phyloP scores from a whole-genome alignment of 345 rosid species.

The Salix brachista region DNA sequence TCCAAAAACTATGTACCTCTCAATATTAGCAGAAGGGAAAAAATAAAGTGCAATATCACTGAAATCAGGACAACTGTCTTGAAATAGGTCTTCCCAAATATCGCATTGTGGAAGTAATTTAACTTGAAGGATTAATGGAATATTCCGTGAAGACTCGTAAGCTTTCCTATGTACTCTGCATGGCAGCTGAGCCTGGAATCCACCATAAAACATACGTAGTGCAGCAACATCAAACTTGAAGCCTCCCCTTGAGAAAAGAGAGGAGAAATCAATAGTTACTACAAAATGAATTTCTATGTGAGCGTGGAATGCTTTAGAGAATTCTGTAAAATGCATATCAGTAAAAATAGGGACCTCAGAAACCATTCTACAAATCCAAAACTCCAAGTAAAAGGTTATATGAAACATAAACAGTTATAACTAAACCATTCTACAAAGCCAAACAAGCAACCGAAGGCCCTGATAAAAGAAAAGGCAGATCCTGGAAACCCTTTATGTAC shows the following conservation, averaged over 20 bases:
- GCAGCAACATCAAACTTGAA: slow-evolving; percentile 34
- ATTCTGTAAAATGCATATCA: neutral
- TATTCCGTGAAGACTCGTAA: slow-evolving; percentile 30
- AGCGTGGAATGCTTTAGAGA: neutral
- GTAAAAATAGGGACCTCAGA: neutral
- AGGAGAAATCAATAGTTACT: neutral
- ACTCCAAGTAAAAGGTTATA: neutral
- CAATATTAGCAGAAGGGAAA: slow-evolving; percentile 38
- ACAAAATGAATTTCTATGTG: neutral
- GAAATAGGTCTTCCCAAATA: slow-evolving; percentile 26
- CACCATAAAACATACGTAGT: slow-evolving; percentile 33
- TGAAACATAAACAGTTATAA: too few species aligned
- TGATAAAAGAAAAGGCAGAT: too few species aligned
- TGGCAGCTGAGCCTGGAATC: slow-evolving; percentile 49
- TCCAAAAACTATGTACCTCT: slow-evolving; percentile 39
- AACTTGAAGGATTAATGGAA: slow-evolving; percentile 47
- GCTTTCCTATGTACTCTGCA: slow-evolving; percentile 38
- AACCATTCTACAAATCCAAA: neutral
- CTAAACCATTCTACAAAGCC: too few species aligned
- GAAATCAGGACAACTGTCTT: slow-evolving; percentile 34
- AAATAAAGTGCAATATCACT: slow-evolving; percentile 48
- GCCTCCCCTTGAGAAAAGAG: slow-evolving; percentile 38
- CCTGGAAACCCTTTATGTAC: too few species aligned
- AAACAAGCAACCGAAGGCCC: too few species aligned
- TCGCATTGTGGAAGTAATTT: slow-evolving; percentile 38